Conservation (phyloP, 192 early-diverging fungal species). For the Backusella sp. region DNA sequence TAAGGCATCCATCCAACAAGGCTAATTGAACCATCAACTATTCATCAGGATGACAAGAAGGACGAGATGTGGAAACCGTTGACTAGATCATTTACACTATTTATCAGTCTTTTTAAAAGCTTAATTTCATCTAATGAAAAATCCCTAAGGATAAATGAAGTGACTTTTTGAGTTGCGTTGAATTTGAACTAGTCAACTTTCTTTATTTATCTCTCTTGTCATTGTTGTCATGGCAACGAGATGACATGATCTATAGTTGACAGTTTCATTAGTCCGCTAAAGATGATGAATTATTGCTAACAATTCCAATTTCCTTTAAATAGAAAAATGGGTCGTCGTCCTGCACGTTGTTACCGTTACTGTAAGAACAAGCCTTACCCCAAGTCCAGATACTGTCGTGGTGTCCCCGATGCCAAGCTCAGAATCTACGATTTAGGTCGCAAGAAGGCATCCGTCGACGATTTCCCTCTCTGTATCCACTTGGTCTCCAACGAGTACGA, state of each 20-base stretch:
- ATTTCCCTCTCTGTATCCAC: conserved; percentile 96
- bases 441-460: conserved; percentile 97
- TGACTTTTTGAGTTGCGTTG: not conserved
- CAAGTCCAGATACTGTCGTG: conserved; percentile 97
- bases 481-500: conserved; percentile 96
- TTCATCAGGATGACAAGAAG: not conserved
- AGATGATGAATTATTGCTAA: not conserved
- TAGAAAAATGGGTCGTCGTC: conserved; percentile 92
- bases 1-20: conserved; percentile 23
- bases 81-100: not conserved
- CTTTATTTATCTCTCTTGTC: not conserved
- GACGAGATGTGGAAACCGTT: not conserved
- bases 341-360: conserved; percentile 98
- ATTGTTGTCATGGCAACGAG: not conserved
- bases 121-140: conserved; percentile 4
- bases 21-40: not conserved
- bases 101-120: not conserved
- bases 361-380: conserved; percentile 99
- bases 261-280: not conserved
- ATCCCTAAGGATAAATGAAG: not conserved
- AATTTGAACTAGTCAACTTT: not conserved
- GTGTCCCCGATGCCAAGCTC: conserved; percentile 99
- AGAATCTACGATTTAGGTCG: conserved; percentile 96
- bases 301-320: not conserved
- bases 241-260: not conserved